Evolutionary conservation across 345 rosid genomes (phyloP).

Genomic region (Citrus hindsii): DNA sequence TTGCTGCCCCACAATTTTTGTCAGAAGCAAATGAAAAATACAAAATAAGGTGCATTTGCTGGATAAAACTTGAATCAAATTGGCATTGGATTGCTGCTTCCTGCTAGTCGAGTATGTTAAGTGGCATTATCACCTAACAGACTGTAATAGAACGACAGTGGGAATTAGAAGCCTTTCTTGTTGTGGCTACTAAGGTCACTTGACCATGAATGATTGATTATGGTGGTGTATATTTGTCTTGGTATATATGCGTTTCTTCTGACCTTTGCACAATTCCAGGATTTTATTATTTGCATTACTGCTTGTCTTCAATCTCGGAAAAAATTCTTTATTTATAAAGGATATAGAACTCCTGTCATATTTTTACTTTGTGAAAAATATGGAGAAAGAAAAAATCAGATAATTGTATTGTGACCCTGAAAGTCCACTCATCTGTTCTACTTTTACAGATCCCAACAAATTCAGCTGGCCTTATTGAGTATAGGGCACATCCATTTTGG

Average conservation of each 20-base stretch:
- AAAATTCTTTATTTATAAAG: not conserved
- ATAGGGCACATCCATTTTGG: conserved; percentile 83
- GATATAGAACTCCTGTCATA: not conserved
- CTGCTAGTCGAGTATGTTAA: not conserved
- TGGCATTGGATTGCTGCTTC: not conserved
- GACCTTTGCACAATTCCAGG: not conserved
- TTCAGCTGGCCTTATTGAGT: conserved; percentile 66
- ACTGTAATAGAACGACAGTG: not conserved
- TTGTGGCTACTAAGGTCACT: not conserved
- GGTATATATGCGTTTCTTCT: not conserved
- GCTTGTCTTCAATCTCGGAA: not conserved
- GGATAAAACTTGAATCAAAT: not conserved
- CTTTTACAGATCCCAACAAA: conserved; percentile 66
- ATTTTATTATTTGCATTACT: not conserved
- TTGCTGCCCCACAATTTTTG: not conserved
- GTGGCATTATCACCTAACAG: not conserved
- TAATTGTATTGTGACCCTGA: not conserved
- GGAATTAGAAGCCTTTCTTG: not conserved
- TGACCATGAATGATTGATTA: not conserved
- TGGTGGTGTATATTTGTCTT: not conserved
- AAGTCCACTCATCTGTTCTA: not conserved
- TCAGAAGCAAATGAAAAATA: not conserved
- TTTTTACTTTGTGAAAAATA: not conserved
- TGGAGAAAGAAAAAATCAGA: not conserved
- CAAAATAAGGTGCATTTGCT: not conserved